Evolutionary conservation across 2,329 filamentous ascomycete genomes (phyloP), one percentile per base, ranked within the genome.

Genomic region (Diplocarpon mali): DNA sequence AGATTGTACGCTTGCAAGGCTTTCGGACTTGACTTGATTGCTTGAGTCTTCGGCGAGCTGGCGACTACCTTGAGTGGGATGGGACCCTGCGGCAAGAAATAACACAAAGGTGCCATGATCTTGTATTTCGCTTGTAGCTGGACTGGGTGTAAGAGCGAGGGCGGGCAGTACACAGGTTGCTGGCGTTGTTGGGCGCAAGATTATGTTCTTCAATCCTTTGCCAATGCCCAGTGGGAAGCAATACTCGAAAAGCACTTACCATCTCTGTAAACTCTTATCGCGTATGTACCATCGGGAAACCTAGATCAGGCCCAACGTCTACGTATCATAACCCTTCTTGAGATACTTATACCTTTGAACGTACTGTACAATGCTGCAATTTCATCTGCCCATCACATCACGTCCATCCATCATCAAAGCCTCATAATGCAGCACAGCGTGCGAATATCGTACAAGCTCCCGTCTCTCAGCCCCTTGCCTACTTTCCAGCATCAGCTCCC

Each of bases 1-100:
- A n/a, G n/a, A n/a, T n/a, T n/a, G n/a, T n/a, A n/a, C n/a, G n/a
- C n/a, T n/a, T n/a, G n/a, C n/a, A n/a, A n/a, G n/a, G n/a, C n/a
- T n/a, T n/a, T n/a, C n/a, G n/a, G n/a, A n/a, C n/a, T n/a, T n/a
- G n/a, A n/a, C n/a, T n/a, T n/a, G n/a, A n/a, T n/a, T 2, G 73
- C 70, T 12, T 73, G 53, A 60, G 20, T 24, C 20, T 24, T 24
- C 74, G 70, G 55, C 73, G 70, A 1, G 69, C 72, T 0, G 69
- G 70, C 1, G 70, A 70, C 50, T 74, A 73, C 49, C 68, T 73
- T 0, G 66, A 56, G 0, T 69, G 69, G 48, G 74, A 73, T 51
- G 67, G 70, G 5, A 69, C 72, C 53, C 73, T 57, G 48, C 73
- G 70, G 3, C 73, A 62, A 50, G 73, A 73, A 1, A 70, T 73